Evolutionary conservation across 1,284 basidiomycete genomes (phyloP), one percentile per base, ranked within the genome.

Genomic region (Pterulicium gracile): DNA sequence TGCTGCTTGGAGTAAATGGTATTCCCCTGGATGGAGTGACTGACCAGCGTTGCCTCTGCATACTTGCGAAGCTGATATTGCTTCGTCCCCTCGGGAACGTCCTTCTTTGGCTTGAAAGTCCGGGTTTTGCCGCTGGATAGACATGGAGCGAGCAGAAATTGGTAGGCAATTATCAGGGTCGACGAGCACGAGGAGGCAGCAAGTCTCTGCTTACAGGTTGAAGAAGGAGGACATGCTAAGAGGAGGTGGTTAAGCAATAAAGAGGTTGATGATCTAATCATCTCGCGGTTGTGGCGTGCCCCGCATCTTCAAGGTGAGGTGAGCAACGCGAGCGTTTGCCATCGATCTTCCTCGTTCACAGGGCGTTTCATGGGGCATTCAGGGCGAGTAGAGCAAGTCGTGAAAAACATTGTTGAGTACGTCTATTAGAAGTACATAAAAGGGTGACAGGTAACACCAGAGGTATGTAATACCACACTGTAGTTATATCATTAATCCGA

Each of bases 21-120:
- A 32, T 32, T n/a, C n/a, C n/a, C 10, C 7, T 20, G 18, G n/a
- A 21, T n/a, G 24, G 24, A 20, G 22, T 21, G 19, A 54, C 75
- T 57, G 61, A 95, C 93, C 60, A 98, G 70, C 10, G 94, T 98
- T 24, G 93, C 93, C 61, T 98, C 94, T 12, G 94, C 94, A 63
- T 97, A 97, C 64, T 95, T 93, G 62, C 94, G 82, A 53, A 98
- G 71, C 66, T 97, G 94, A 65, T 94, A 96, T 61, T 96, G 93
- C 64, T 95, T 96, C 24, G 93, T 95, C 34, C 93, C 93, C 63
- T 95, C 92, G 4, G 92, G 87, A 20, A 93, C 86, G 65, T 96
- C 93, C 68, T 90, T 92, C 57, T 88, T 82, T 36, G 93, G 93
- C 62, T 95, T 95, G 75, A 97, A 97, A n/a, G 93, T 92, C 49